Evolutionary conservation across 257 asterid species (phyloP).

Genomic region (Solanum medicagineum): DNA sequence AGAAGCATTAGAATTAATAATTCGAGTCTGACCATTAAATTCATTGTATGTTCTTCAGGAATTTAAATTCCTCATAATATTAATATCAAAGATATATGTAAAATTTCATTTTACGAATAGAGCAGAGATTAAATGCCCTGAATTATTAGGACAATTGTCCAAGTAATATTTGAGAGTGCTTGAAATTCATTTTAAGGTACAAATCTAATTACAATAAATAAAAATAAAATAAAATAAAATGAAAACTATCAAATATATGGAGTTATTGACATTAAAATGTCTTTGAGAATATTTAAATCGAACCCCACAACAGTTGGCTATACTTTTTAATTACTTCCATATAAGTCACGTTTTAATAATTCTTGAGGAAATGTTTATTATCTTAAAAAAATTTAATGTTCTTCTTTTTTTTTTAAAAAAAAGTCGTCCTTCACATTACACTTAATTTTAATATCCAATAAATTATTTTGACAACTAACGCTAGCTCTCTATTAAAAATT

Average conservation of each 20-base stretch:
- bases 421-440: not conserved
- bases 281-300: not conserved
- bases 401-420: not conserved
- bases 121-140: not conserved
- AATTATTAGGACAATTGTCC: not conserved
- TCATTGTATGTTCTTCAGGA: too few species aligned
- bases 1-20: too few species aligned
- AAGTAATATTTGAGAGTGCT: not conserved
- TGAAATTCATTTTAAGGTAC: not conserved
- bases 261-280: not conserved
- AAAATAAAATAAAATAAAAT: not conserved
- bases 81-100: too few species aligned
- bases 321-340: not conserved
- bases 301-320: not conserved
- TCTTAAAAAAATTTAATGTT: too few species aligned
- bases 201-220: not conserved
- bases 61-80: too few species aligned
- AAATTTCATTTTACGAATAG: too few species aligned
- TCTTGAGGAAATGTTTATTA: not conserved
- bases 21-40: too few species aligned
- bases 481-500: not conserved
- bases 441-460: not conserved
- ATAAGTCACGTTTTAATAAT: not conserved
- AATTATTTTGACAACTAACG: not conserved
- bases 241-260: not conserved